These are phyloP conservation scores for Kurtzmaniella quercitrusa DNA, from an alignment of 1,139 yeast species.

Conservation along the genomic window DNA sequence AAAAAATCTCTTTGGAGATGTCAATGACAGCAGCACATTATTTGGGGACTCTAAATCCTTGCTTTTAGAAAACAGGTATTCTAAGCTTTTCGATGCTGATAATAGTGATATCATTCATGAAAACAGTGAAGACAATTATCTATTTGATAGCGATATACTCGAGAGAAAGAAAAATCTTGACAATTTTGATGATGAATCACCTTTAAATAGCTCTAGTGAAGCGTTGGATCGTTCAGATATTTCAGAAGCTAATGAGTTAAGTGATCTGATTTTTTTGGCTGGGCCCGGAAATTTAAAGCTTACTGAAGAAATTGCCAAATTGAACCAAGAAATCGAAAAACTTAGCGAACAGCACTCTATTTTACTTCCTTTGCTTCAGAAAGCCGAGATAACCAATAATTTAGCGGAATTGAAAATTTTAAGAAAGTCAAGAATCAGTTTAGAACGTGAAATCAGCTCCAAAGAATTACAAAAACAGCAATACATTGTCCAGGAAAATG, in stretches of 20 bases:
- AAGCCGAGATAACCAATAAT: slow-evolving; percentile 82
- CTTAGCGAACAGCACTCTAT: slow-evolving; percentile 61
- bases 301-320: slow-evolving; percentile 58
- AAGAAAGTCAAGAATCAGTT: slow-evolving; percentile 58
- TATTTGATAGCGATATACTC: slow-evolving; percentile 5
- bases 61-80: slow-evolving; percentile 14
- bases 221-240: slow-evolving; percentile 4
- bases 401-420: slow-evolving; percentile 63
- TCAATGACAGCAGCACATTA: slow-evolving; percentile 15
- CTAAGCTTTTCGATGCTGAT: slow-evolving; percentile 36
- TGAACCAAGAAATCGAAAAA: slow-evolving; percentile 56
- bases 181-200: slow-evolving; percentile 7
- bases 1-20: slow-evolving; percentile 33
- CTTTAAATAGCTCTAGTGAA: slow-evolving; percentile 6
- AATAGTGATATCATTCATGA: slow-evolving; percentile 19
- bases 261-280: slow-evolving; percentile 39
- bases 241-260: slow-evolving; percentile 1
- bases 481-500: slow-evolving; percentile 77
- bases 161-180: slow-evolving; percentile 5
- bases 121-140: slow-evolving; percentile 15
- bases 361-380: slow-evolving; percentile 60
- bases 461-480: slow-evolving; percentile 78
- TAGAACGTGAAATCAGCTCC: slow-evolving; percentile 64
- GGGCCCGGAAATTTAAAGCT: slow-evolving; percentile 69
- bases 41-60: slow-evolving; percentile 17